phyloP scores from a whole-genome alignment of 306 rosid species.

The Vachellia collinsii region DNA sequence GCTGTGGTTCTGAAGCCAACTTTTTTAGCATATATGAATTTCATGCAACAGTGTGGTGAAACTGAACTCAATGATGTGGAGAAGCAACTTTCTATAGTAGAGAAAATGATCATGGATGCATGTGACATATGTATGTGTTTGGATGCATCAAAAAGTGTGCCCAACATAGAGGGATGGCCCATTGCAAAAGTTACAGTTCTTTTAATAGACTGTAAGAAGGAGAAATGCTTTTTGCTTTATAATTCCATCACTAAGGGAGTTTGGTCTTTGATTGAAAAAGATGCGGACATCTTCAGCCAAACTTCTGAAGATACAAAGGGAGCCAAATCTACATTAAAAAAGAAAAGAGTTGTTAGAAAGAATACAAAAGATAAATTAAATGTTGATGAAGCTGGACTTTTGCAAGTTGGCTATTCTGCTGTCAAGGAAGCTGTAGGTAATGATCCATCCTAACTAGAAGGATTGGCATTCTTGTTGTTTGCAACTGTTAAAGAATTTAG shows the following conservation, averaged over 20 bases:
- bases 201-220: slow-evolving; percentile 64
- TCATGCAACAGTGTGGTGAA: slow-evolving; percentile 61
- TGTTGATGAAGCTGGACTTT: slow-evolving; percentile 47
- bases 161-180: slow-evolving; percentile 73
- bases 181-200: slow-evolving; percentile 75
- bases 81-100: slow-evolving; percentile 70
- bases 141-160: slow-evolving; percentile 62
- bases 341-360: slow-evolving; percentile 54
- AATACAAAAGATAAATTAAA: slow-evolving; percentile 48
- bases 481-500: slow-evolving; percentile 9
- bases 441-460: slow-evolving; percentile 22
- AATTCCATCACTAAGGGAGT: slow-evolving; percentile 63
- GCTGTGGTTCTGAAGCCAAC: slow-evolving; percentile 62
- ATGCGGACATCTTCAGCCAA: slow-evolving; percentile 44
- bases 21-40: slow-evolving; percentile 60
- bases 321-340: slow-evolving; percentile 42
- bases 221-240: slow-evolving; percentile 61
- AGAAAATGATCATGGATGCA: slow-evolving; percentile 70
- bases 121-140: slow-evolving; percentile 63
- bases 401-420: slow-evolving; percentile 72
- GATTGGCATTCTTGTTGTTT: slow-evolving; percentile 19
- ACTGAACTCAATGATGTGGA: slow-evolving; percentile 58
- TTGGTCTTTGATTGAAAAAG: slow-evolving; percentile 79
- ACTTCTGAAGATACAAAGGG: slow-evolving; percentile 45
- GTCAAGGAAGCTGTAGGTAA: slow-evolving; percentile 75